Conservation (phyloP, 1,139 yeast species). For the Geotrichum aggregatum region DNA sequence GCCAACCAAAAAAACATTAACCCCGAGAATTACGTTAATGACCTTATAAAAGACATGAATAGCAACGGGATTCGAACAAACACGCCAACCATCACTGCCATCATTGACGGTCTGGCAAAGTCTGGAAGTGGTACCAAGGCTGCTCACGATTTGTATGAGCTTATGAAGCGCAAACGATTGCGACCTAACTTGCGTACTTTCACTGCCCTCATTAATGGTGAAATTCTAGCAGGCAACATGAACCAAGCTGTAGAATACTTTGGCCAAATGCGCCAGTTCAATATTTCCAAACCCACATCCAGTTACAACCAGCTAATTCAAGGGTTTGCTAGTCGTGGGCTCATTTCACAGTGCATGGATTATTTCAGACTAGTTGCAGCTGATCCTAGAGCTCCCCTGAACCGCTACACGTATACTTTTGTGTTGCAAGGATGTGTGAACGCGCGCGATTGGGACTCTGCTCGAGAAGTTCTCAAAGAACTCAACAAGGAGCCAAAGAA, state of each 20-base stretch:
- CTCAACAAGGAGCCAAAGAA: slow-evolving; percentile 12
- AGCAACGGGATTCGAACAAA: slow-evolving; percentile 46
- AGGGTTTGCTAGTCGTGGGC: slow-evolving; percentile 44
- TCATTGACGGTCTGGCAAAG: slow-evolving; percentile 55
- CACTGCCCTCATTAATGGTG: slow-evolving; percentile 58
- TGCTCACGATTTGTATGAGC: slow-evolving; percentile 52
- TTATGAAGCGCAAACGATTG: slow-evolving; percentile 40
- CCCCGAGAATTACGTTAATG: slow-evolving; percentile 43
- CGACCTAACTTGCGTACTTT: slow-evolving; percentile 44
- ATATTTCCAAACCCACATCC: slow-evolving; percentile 43
- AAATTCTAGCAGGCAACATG: slow-evolving; percentile 49
- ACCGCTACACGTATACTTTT: slow-evolving; percentile 55
- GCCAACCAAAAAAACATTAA: slow-evolving; percentile 45
- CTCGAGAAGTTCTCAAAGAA: slow-evolving; percentile 42
- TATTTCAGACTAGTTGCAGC: slow-evolving; percentile 41
- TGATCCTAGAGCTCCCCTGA: slow-evolving; percentile 42
- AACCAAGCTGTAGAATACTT: slow-evolving; percentile 50
- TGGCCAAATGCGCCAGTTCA: slow-evolving; percentile 43
- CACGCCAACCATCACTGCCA: slow-evolving; percentile 49
- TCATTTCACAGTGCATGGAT: slow-evolving; percentile 41
- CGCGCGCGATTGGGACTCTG: slow-evolving; percentile 37
- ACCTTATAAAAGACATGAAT: slow-evolving; percentile 46
- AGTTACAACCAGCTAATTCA: slow-evolving; percentile 60
- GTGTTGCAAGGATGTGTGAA: slow-evolving; percentile 47
- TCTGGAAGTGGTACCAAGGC: slow-evolving; percentile 47